Percentiles rank a stretch among this genome's conserved stretches.
These are phyloP conservation scores for Magnusiomyces fungicola DNA, from an alignment of 1,139 yeast species.

Conservation along the genomic window DNA sequence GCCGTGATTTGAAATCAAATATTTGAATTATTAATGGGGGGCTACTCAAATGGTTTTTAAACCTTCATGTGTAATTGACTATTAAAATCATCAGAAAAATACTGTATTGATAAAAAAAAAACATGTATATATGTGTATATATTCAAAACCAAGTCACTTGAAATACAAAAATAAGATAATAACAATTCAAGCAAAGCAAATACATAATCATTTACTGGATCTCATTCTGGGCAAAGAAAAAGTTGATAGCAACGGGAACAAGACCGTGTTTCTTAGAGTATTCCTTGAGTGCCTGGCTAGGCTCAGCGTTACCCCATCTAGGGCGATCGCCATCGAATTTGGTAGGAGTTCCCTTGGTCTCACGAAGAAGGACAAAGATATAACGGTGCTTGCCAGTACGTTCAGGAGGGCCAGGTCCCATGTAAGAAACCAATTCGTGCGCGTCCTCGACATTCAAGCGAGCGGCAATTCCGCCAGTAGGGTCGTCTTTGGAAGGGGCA, in stretches of 20 bases:
- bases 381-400: conserved; percentile 80
- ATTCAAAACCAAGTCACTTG: not conserved
- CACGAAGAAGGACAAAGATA: conserved; percentile 67
- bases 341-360: conserved; percentile 33
- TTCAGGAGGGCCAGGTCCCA: conserved; percentile 82
- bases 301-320: conserved; percentile 77
- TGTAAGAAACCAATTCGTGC: conserved; percentile 40
- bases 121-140: not conserved
- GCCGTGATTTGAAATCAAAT: no score
- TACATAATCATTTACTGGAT: conserved; percentile 30
- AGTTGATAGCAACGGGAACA: conserved; percentile 67
- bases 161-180: not conserved
- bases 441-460: conserved; percentile 28
- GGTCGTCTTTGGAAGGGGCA: conserved; percentile 39
- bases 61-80: no score
- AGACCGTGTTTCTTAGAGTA: conserved; percentile 63
- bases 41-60: no score
- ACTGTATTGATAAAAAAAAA: no score
- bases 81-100: no score
- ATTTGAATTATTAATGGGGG: no score
- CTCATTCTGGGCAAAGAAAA: conserved; percentile 65
- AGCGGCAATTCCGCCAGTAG: conserved; percentile 30
- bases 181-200: not conserved
- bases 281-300: conserved; percentile 67
- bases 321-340: conserved; percentile 54